A percentile compares a stretch with the other conserved stretches of the same genome.
Conservation (phyloP, 164 flowering plant species). For the Echeveria elegans region DNA sequence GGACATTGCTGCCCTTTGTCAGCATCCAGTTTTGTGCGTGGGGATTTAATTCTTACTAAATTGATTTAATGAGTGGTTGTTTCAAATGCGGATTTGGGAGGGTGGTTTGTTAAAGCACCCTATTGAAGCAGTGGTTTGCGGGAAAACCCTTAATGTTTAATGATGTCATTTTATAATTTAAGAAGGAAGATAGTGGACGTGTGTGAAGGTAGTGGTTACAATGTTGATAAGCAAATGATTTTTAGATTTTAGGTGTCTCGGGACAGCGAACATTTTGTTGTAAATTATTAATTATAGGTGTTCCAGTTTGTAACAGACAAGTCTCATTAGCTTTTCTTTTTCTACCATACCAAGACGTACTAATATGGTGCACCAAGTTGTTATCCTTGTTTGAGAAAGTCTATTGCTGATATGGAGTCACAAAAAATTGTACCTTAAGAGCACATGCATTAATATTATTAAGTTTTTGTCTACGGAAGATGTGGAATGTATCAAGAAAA, state of each 20-base stretch:
- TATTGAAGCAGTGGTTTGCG: too few species aligned
- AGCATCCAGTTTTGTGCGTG: too few species aligned
- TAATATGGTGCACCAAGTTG: too few species aligned
- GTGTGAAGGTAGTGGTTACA: not conserved
- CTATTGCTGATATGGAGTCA: not conserved
- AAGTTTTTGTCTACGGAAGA: not conserved
- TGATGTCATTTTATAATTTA: not conserved
- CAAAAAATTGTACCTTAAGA: not conserved
- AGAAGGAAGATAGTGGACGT: not conserved
- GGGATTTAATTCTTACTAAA: too few species aligned
- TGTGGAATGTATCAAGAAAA: not conserved
- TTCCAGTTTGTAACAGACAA: not conserved
- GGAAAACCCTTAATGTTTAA: not conserved
- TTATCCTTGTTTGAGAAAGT: too few species aligned
- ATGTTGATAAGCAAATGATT: not conserved
- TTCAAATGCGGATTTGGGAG: too few species aligned
- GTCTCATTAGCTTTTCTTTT: not conserved
- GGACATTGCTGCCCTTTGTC: too few species aligned
- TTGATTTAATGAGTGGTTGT: too few species aligned
- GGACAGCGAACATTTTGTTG: not conserved
- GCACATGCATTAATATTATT: not conserved
- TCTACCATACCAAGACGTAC: too few species aligned
- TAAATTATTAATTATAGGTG: not conserved
- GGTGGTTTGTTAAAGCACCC: too few species aligned
- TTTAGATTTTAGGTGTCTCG: not conserved